Evolutionary conservation across 352 stramenopile genomes (phyloP), one percentile per base, ranked within the genome.

Genomic region (Stephanocyclus meneghinianus): DNA sequence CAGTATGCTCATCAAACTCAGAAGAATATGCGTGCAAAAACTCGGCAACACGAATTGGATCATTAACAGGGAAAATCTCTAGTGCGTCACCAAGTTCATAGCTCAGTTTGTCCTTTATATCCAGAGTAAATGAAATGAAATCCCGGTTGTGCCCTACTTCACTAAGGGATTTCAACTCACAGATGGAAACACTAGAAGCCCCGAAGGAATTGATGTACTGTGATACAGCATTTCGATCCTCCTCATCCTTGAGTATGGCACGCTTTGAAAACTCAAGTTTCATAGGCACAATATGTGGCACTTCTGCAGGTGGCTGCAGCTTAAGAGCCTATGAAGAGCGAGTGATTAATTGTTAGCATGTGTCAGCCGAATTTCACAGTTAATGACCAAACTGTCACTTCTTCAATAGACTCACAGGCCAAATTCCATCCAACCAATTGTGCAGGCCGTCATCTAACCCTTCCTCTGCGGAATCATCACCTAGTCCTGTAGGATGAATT

Each of bases 61-160:
- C 81, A 72, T 90, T 90, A n/a, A 73, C 78, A 10, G 84, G 84
- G 55, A 88, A 88, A n/a, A 90, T 90, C 47, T 90, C 84, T 48
- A 90, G 72, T 5, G 78, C 65, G 75, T 90, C 84, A 35, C 84
- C 84, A 56, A 86, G 61, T 44, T 88, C 77, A 37, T 88, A 90
- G 8, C 26, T 66, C 55, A 89, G 42, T 4, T 48, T 63, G 35
- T 73, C 66, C 5, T 63, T 61, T 50, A 64, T 74, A 56, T 82
- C 69, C 2, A 83, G 30, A 42, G 64, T 82, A 29, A 90, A 85
- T 0, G 73, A 78, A 42, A 79, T 71, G 61, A 90, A 90, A 55
- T 90, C 84, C 44, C 84, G 60, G 47, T 90, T 89, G 61, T 87
- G 81, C 18, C 76, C 77, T 69, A 59, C 62, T 68, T 81, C 69